phyloP scores from a whole-genome alignment of 164 flowering plant genomes.

The Aristolochia fimbriata region DNA sequence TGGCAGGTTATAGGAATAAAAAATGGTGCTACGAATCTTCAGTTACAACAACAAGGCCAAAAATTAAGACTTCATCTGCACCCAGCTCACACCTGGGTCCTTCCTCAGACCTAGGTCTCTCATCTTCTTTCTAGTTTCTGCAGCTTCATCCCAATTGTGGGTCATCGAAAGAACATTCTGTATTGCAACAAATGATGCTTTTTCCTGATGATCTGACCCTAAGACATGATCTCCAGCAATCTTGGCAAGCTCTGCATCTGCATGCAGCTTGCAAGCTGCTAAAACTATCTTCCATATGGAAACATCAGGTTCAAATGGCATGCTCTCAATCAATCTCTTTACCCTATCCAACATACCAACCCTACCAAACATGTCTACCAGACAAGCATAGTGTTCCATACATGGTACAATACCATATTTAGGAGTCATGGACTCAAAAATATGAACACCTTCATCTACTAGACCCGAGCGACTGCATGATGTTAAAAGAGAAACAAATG shows the following conservation, averaged over 20 bases:
- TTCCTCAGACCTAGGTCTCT: conserved; percentile 11
- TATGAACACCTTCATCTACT: conserved; percentile 17
- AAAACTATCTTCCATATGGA: conserved; percentile 17
- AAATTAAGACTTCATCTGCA: conserved; percentile 7
- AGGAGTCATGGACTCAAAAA: conserved; percentile 18
- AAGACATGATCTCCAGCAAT: conserved; percentile 9
- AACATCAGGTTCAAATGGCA: conserved; percentile 21
- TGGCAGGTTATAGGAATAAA: too few species aligned
- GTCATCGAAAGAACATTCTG: conserved; percentile 18
- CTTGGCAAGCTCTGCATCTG: conserved; percentile 12
- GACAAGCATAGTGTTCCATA: conserved; percentile 27
- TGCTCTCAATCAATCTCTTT: conserved; percentile 18
- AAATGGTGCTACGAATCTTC: too few species aligned
- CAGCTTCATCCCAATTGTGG: conserved; percentile 22
- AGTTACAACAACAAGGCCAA: neutral
- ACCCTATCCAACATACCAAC: conserved; percentile 23
- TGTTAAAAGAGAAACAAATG: conserved; percentile 16
- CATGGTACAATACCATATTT: conserved; percentile 15
- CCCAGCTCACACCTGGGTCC: conserved; percentile 20
- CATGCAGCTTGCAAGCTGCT: conserved; percentile 24
- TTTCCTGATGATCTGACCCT: conserved; percentile 8
- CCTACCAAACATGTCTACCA: conserved; percentile 26
- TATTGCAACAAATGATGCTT: conserved; percentile 7
- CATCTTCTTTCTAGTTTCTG: conserved; percentile 16
- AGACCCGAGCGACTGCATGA: conserved; percentile 24